phyloP scores from a whole-genome alignment of 2,329 filamentous ascomycete species.

The Cordyceps sp. region DNA sequence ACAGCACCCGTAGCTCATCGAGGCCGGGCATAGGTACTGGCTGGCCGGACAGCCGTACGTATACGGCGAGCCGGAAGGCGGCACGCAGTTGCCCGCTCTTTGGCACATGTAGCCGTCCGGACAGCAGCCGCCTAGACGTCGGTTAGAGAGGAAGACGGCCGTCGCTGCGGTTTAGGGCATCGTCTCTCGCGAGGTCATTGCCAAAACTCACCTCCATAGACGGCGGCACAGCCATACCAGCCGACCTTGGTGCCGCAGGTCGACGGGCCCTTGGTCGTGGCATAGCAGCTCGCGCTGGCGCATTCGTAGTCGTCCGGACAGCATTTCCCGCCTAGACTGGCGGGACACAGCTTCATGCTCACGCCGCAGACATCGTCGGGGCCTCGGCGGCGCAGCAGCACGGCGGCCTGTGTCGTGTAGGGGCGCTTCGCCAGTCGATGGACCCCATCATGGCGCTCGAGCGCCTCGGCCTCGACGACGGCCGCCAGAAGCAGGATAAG shows the following conservation, averaged over 20 bases:
- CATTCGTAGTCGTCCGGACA: conserved; percentile 32
- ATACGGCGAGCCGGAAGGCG: conserved; percentile 23
- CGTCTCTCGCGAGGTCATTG: too few relatives aligned
- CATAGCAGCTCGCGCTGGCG: conserved; percentile 27
- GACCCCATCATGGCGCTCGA: too few relatives aligned
- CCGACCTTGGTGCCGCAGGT: conserved; percentile 18
- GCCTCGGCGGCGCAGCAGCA: too few relatives aligned
- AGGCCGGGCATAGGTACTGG: conserved; percentile 31
- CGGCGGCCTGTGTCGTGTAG: too few relatives aligned
- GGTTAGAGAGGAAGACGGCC: not conserved
- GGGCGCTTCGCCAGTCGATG: too few relatives aligned
- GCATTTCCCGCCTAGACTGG: conserved; percentile 25
- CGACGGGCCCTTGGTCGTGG: conserved; percentile 24
- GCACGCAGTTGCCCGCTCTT: conserved; percentile 20
- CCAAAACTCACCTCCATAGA: conserved; percentile 19
- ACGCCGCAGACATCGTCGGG: conserved; percentile 8
- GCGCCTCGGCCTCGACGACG: too few relatives aligned
- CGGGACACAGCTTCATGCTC: conserved; percentile 17
- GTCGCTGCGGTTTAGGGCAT: too few relatives aligned
- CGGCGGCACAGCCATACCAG: conserved; percentile 22
- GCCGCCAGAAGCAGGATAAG: too few relatives aligned
- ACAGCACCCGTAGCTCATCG: conserved; percentile 36
- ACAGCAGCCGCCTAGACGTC: conserved; percentile 24
- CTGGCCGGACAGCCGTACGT: conserved; percentile 24
- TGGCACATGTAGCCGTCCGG: conserved; percentile 27